Evolutionary conservation across 2,329 filamentous ascomycete species (phyloP), one percentile per base, ranked within the genome.

Genomic region (Colletotrichum lupini): DNA sequence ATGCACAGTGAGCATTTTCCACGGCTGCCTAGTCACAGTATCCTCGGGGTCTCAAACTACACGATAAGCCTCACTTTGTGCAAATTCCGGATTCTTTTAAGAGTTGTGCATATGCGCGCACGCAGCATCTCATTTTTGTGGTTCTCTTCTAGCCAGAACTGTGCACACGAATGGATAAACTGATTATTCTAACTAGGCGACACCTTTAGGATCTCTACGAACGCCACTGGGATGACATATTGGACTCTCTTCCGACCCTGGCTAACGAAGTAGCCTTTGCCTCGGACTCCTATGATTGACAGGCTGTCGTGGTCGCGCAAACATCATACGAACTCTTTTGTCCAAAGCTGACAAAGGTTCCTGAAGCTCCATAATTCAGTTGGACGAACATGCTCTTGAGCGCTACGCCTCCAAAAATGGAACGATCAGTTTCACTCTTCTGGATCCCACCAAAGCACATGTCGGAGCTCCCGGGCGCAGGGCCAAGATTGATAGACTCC

Each of bases 401-500:
- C 84, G 95, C 94, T 68, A 93, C 87, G 74, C 95, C 93, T 11
- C 94, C 94, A 68, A 95, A 89, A 78, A 97, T 94, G 68, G 87
- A 90, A 75, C 92, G 87, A 1, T 80, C 77, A 28, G 78, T 79
- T 19, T 81, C 82, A 56, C 85, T 81, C 42, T 83, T 86, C 85
- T 97, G 94, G 75, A 97, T 88, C 61, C 94, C 94, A 68, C 94
- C 94, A 81, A 90, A 95, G 86, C 94, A 97, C 68, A 80, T 86
- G 32, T 86, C 86, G 2, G 83, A 83, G 12, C 86, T 85, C 19
- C 86, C 82, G 14, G 86, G 81, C 28, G 87, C 82, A 16, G 85
- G 80, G 1, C 89, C 85, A 77, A 90, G 92, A 74, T 88, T 87
- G 74, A 92, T 82, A 70, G 89, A 86, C 2, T 80, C 79, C 1